A percentile compares a stretch with the other conserved stretches of the same genome.
phyloP scores from a whole-genome alignment of 1,284 basidiomycete species.

The Somion occarium region DNA sequence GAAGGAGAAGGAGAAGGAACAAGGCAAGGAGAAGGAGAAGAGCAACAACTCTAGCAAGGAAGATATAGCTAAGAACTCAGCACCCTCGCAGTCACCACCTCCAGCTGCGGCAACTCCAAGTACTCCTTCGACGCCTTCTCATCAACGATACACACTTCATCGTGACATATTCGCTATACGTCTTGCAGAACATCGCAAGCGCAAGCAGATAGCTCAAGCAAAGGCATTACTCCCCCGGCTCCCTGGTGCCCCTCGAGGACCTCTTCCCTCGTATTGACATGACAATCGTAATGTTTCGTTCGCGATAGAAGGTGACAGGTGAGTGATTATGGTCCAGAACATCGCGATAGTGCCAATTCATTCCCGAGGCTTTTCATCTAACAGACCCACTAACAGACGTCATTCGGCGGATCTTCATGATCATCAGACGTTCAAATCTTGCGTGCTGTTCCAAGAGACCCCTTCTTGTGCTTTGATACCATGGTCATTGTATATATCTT shows the following conservation, averaged over 20 bases:
- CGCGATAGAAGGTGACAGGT: too few relatives aligned
- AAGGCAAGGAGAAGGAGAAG: conserved; percentile 31
- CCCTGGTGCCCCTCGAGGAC: conserved; percentile 28
- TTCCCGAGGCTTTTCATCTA: too few relatives aligned
- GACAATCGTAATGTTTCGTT: not conserved
- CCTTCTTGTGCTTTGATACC: too few relatives aligned
- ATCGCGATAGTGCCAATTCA: too few relatives aligned
- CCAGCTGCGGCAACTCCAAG: conserved; percentile 11
- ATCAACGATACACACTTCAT: conserved; percentile 36
- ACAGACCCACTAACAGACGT: too few relatives aligned
- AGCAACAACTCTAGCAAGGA: conserved; percentile 22
- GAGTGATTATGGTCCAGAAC: too few relatives aligned
- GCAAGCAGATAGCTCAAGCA: conserved; percentile 31
- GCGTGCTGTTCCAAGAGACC: too few relatives aligned
- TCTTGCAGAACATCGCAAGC: conserved; percentile 34
- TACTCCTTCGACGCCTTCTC: conserved; percentile 22
- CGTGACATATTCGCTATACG: conserved; percentile 38
- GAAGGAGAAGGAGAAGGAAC: conserved; percentile 41
- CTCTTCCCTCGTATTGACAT: not conserved
- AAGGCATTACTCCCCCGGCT: conserved; percentile 35
- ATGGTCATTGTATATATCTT: too few relatives aligned
- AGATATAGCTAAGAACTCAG: conserved; percentile 10
- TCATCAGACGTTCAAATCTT: too few relatives aligned
- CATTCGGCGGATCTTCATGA: too few relatives aligned
- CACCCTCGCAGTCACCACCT: conserved; percentile 15